A percentile compares a stretch with the other conserved stretches of the same genome.
Conservation (phyloP, 139 green algal species). For the Pycnococcus provasolii region DNA sequence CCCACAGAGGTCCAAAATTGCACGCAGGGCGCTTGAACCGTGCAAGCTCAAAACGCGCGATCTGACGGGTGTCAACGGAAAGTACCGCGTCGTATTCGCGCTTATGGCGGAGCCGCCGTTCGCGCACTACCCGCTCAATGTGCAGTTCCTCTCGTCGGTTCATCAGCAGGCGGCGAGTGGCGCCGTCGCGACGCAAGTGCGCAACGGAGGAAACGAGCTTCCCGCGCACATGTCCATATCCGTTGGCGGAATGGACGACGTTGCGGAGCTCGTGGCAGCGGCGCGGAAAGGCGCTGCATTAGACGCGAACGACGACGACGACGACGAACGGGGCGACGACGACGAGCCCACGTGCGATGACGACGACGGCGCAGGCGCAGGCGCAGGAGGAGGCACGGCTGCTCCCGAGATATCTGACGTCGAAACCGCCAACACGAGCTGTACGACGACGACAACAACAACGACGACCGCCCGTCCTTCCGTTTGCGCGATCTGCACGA, state of each 20-base stretch:
- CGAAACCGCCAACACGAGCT: too few species aligned
- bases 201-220: neutral
- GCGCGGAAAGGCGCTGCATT: neutral
- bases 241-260: neutral
- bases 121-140: slow-evolving; percentile 63
- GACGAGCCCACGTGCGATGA: neutral
- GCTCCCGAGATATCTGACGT: too few species aligned
- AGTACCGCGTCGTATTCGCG: slow-evolving; percentile 59
- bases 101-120: slow-evolving; percentile 67
- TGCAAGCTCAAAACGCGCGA: slow-evolving; percentile 28
- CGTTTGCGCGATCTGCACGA: too few species aligned
- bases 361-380: too few species aligned
- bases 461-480: neutral
- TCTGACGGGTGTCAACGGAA: slow-evolving; percentile 47
- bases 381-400: neutral
- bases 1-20: slow-evolving; percentile 42
- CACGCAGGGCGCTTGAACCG: slow-evolving; percentile 32
- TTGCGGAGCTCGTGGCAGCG: neutral
- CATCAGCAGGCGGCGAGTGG: neutral
- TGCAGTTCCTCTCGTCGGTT: slow-evolving; percentile 54
- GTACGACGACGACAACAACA: too few species aligned
- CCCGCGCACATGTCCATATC: slow-evolving; percentile 1
- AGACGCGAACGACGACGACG: neutral
- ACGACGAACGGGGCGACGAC: neutral
- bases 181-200: too few species aligned